Base-by-base conservation (phyloP, 2,329 filamentous ascomycete species). In the Biscogniauxia marginata region DNA sequence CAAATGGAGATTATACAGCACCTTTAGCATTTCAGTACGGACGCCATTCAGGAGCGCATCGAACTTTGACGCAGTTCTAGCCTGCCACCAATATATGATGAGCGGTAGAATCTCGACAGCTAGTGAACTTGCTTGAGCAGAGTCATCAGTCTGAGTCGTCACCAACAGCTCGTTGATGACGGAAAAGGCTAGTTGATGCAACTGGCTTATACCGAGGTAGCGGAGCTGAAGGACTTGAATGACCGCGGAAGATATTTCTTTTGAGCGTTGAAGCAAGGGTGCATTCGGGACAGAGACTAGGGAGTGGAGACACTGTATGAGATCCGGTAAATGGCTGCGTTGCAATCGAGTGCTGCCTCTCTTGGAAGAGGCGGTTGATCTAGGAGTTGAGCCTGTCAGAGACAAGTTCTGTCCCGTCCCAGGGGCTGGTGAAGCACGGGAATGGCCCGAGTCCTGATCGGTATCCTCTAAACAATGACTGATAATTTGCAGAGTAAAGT, bases 11-110 rank as follows among this genome's bases (percentile, higher is more conserved):
- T 84, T 77, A 59, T 89, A 85, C 23, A 96, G 75, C 1, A 85
- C 84, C 63, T 86, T 86, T 30, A 96, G 78, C 70, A 96, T 88
- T 70, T 92, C 91, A 61, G 93, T 89, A 63, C 88, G 86, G 50
- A 95, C 72, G 1, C 79, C 79, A 59, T 81, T 84, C 60, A 84
- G 79, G 65, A 84, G 79, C 65, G 84, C 81, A 61, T 75, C 70
- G 21, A 85, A 80, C 63, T 85, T 80, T 13, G 82, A 80, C 22
- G 81, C 73, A 47, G 84, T 82, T 63, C 89, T 90, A n/a, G 83
- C 81, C 61, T 86, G 79, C 93, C 93, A 99, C 75, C 91, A 85
- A 50, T 84, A 81, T 54, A 83, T 84, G 61, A 96, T 84, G 46
- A 93, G 72, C 1, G 90, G 88, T 21, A 96, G 68, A 7, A 93